Percentiles rank a stretch among this genome's conserved stretches.
These are phyloP conservation scores for Colletotrichum aenigma DNA, from an alignment of 2,329 filamentous ascomycete genomes.

Conservation along the genomic window DNA sequence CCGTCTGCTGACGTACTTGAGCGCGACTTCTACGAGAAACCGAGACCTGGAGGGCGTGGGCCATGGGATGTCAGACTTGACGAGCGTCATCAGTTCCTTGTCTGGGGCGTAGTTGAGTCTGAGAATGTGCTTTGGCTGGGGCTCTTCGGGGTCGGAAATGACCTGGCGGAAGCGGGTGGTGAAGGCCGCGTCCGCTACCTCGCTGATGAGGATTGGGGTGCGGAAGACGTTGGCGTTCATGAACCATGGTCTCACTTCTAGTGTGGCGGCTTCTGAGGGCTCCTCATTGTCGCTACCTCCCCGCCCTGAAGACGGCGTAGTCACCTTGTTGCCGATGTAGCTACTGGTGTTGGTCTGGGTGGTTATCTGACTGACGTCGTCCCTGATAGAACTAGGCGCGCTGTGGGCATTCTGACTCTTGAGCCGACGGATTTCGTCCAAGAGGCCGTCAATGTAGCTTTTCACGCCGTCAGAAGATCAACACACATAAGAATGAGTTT, in stretches of 20 bases:
- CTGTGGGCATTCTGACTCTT: slow-evolving; percentile 17
- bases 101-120: slow-evolving; percentile 36
- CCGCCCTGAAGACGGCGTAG: neutral
- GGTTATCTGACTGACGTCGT: neutral
- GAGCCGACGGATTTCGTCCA: slow-evolving; percentile 37
- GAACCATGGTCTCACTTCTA: slow-evolving; percentile 33
- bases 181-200: slow-evolving; percentile 39
- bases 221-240: slow-evolving; percentile 33
- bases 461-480: neutral
- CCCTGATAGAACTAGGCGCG: neutral
- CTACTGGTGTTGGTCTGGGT: neutral
- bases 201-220: slow-evolving; percentile 36
- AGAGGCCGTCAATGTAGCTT: slow-evolving; percentile 37
- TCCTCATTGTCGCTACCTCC: neutral
- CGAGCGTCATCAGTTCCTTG: slow-evolving; percentile 28
- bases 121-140: slow-evolving; percentile 32
- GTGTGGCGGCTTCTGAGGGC: neutral
- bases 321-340: neutral
- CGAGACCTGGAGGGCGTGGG: slow-evolving; percentile 40
- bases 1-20: slow-evolving; percentile 40
- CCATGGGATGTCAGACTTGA: slow-evolving; percentile 36
- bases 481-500: neutral
- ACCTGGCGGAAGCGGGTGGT: slow-evolving; percentile 39
- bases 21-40: slow-evolving; percentile 41
- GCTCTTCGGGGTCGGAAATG: slow-evolving; percentile 27